phyloP scores from a whole-genome alignment of 352 stramenopile genomes.

The Phytophthora litchii region DNA sequence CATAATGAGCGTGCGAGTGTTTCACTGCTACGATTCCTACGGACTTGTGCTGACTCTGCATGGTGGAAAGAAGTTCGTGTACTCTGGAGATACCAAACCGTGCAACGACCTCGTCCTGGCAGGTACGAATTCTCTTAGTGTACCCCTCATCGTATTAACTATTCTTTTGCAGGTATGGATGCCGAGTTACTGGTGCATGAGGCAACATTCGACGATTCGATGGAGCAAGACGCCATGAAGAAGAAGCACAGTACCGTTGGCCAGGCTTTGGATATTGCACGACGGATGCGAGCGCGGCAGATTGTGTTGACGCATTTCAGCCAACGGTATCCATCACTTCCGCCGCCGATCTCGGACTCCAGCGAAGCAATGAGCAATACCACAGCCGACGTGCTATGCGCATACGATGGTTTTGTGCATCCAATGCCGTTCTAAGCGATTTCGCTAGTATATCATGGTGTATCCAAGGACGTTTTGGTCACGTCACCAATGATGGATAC shows the following conservation, averaged over 20 bases:
- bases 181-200: constrained; percentile 95
- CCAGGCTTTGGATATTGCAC: constrained; percentile 89
- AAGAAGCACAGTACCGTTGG: constrained; percentile 95
- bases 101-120: constrained; percentile 70
- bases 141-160: background rate
- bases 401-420: constrained; percentile 48
- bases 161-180: constrained; percentile 35
- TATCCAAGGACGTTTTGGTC: background rate
- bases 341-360: constrained; percentile 32
- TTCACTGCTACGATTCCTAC: constrained; percentile 84
- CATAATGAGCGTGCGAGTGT: constrained; percentile 69
- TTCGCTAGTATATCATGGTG: constrained; percentile 8
- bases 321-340: constrained; percentile 71
- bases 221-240: constrained; percentile 90
- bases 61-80: constrained; percentile 74
- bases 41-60: constrained; percentile 67
- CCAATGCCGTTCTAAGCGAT: constrained; percentile 32
- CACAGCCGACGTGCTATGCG: constrained; percentile 28
- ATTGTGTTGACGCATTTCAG: constrained; percentile 97
- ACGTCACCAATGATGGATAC: background rate
- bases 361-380: background rate
- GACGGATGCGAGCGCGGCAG: constrained; percentile 74
- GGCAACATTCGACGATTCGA: constrained; percentile 97
- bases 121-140: constrained; percentile 18
- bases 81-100: constrained; percentile 94